Base-by-base conservation (phyloP, 805 yeast species). In the Saccharomycopsis babjevae region DNA sequence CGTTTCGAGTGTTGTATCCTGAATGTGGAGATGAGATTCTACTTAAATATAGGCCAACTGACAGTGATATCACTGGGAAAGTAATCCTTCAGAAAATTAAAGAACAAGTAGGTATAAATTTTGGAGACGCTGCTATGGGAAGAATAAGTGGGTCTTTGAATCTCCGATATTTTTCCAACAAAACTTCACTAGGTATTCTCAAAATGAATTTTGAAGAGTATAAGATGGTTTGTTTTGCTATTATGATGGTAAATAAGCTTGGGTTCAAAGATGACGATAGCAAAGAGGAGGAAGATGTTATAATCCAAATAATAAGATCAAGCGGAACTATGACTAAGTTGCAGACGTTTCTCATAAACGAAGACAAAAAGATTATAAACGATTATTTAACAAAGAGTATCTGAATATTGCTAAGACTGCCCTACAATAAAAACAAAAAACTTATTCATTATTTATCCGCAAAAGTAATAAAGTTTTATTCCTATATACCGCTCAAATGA, bases 261-360 rank as follows among this genome's bases (percentile, higher is more conserved):
- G 43, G 50, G 18, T 5, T n/a, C 15, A 50, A 50, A 30, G 20
- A 55, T 13, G 57, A 25, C 7, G 16, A 38, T 7, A n/a, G 34
- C 20, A 22, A 22, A n/a, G 50, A 40, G n/a, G 30, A 25, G 13
- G 52, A 58, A 11, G 57, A 32, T 7, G 61, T 61, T 20, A 28
- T 28, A 5, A 25, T 63, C 10, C 57, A 57, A 22, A 54, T 63
- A 11, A 30, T 42, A 30, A 18, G 62, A 34, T 56, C 59, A 13
- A 59, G 64, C 42, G 65, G 65, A 18, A 63, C 65, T 5, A 63
- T 63, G 2, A 55, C 54, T 15, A 63, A 63, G 42, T 62, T 62
- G 4, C 64, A 63, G 42, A 62, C 59, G n/a, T 61, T 54, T 40
- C 57, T 63, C 57, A 63, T 63, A 18, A 52, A 50, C 7, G 34